Evolutionary conservation across 2,329 filamentous ascomycete genomes (phyloP), one percentile per base, ranked within the genome.

Genomic region (Penicillium glabrum): DNA sequence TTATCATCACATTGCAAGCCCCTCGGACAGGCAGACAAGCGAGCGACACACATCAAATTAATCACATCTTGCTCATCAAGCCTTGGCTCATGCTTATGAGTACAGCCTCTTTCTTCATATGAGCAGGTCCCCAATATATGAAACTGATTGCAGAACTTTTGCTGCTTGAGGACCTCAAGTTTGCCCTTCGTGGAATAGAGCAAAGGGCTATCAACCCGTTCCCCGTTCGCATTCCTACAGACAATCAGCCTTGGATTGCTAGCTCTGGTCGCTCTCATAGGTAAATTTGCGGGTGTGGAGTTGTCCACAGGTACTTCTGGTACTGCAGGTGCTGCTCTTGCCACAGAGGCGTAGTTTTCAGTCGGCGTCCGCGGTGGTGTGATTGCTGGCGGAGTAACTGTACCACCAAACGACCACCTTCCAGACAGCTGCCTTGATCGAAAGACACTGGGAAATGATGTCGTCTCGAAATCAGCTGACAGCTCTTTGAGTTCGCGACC

Each of bases 401-500:
- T 11, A 4, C 41, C 45, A n/a, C 57, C 51, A 23, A 56, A 56
- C 1, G 54, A 57, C 4, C 47, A 50, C 24, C 48, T 41, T 27
- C 51, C 48, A 8, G 31, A 31, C 11, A 66, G 44, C 41, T 61
- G 62, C 0, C 16, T 45, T 3, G 59, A 29, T n/a, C 57, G 54
- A 45, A 66, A 66, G 0, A 66, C 53, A 0, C 49, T 27, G 1
- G 51, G 46, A 27, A 66, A 65, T 0, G 54, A 53, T 5, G 56
- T 56, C 1, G 53, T 62, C n/a, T 33, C 14, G 23, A 66, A 61
- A 1, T 51, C n/a, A 9, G n/a, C 23, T 5, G 65, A 67, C 19
- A 77, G 54, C 1, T 67, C 64, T 33, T 61, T 68, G 24, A 79
- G 60, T 43, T 79, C 75, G 21, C 61, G 61, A 0, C 71, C 71